Evolutionary conservation across 83 land plant species (phyloP), one percentile per base, ranked within the genome.

Genomic region (Isoetes engelmannii): DNA sequence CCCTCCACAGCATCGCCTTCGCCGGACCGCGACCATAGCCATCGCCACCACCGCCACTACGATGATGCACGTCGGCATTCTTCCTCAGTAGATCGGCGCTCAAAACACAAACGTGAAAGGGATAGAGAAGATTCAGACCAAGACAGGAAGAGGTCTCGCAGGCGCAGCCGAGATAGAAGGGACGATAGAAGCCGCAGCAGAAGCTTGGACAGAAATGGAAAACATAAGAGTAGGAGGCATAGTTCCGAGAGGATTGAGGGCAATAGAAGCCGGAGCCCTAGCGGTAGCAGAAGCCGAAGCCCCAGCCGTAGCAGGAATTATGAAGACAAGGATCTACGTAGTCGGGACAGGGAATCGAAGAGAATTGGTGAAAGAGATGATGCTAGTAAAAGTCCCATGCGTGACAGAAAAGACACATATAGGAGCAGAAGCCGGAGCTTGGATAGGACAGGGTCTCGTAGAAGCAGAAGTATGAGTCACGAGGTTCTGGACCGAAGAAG

Each of bases 401-500:
- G 20, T 5, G 28, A 45, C 4, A 19, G 42, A 21, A 46, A 37
- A 6, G 15, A 13, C 4, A 4, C 48, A 5, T 21, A 53, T 37
- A 67, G 53, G 19, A 49, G 57, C 6, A 58, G 59, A 43, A 68
- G 70, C 58, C 44, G 45, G n/a, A 68, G 72, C 44, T 49, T 42
- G 46, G 72, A 46, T 44, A 49, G 72, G 42, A 15, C 55, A 45
- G 74, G 63, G 17, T 61, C 66, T 3, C 41, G 48, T 13, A 63
- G 74, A 44, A 74, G 77, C 77, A 46, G 75, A 56, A 74, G 77
- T 60, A 48, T 47, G 5, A 66, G 66, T 20, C 48, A 45, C 57
- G 56, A 41, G 47, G 54, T 55, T 44, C 67, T 49, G 50, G 75
- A 65, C 63, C 47, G 67, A n/a, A 44, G 6, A 19, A 45, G 55